Conservation (phyloP, 108 stramenopile genomes). For the Skeletonema potamos region DNA sequence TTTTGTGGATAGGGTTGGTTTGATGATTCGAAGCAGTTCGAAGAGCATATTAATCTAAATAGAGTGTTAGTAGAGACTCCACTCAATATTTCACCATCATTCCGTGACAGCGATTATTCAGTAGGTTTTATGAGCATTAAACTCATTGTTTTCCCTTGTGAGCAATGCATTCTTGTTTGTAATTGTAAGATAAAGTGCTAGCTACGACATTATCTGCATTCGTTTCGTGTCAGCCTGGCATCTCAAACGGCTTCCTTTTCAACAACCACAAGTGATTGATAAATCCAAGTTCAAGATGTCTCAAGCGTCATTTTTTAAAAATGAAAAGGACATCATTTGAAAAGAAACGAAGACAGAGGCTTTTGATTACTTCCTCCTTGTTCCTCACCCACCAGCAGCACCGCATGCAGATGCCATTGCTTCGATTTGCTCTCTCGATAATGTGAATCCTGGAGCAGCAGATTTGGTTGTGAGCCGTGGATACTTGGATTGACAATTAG, state of each 20-base stretch:
- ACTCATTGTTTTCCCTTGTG: too few relatives aligned
- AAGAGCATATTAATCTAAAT: too few relatives aligned
- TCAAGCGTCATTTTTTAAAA: conserved; percentile 17
- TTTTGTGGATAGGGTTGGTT: too few relatives aligned
- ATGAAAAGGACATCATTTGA: not conserved
- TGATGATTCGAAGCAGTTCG: too few relatives aligned
- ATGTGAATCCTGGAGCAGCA: not conserved
- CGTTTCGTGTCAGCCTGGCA: not conserved
- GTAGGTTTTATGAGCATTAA: too few relatives aligned
- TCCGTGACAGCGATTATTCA: too few relatives aligned
- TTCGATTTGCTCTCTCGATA: conserved; percentile 54
- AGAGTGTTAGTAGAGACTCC: too few relatives aligned
- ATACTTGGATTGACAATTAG: not conserved
- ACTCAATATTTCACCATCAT: too few relatives aligned
- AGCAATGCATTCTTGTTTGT: too few relatives aligned
- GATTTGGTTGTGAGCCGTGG: not conserved
- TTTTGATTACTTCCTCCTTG: conserved; percentile 19
- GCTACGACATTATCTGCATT: not conserved
- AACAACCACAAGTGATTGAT: not conserved
- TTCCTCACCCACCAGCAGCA: conserved; percentile 47
- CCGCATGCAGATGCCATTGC: conserved; percentile 38
- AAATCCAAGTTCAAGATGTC: not conserved
- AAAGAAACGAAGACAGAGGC: not conserved
- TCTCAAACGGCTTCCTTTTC: not conserved
- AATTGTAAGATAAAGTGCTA: too few relatives aligned